phyloP scores from a whole-genome alignment of 2,329 filamentous ascomycete species.

The Fusarium sulawesiense region DNA sequence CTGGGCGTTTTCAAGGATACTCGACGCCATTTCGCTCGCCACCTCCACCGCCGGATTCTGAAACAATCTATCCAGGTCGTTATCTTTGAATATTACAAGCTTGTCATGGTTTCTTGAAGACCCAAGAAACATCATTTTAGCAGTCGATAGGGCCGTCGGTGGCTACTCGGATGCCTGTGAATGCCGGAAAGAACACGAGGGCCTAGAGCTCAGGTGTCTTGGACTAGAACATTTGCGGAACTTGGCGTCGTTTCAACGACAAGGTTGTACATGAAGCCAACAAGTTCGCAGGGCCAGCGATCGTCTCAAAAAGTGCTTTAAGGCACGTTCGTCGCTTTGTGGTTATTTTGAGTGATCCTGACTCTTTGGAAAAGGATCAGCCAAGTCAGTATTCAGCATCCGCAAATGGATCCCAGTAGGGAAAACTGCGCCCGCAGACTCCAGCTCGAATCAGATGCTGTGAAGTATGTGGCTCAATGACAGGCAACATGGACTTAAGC shows the following conservation, averaged over 20 bases:
- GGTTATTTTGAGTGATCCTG: background rate
- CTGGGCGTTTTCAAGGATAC: background rate
- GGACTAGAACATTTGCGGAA: background rate
- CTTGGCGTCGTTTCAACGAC: background rate
- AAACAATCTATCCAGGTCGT: background rate
- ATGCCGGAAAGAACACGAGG: background rate
- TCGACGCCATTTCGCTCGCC: background rate
- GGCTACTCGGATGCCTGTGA: background rate
- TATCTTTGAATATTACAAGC: background rate
- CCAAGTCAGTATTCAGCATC: background rate
- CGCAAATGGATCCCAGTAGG: background rate
- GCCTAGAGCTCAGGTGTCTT: background rate
- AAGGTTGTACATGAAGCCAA: background rate
- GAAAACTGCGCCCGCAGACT: background rate
- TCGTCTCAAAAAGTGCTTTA: background rate
- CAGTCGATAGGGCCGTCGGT: background rate
- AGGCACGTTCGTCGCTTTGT: background rate
- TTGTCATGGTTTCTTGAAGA: background rate
- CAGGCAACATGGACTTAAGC: constrained; percentile 16
- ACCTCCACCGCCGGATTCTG: background rate
- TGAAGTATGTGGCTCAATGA: constrained; percentile 10
- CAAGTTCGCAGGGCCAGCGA: background rate
- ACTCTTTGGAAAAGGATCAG: background rate
- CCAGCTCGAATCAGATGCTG: background rate
- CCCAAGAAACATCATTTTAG: background rate